Percentiles rank a stretch among this genome's conserved stretches.
Conservation (phyloP, 345 rosid genomes). For the Linum usitatissimum region DNA sequence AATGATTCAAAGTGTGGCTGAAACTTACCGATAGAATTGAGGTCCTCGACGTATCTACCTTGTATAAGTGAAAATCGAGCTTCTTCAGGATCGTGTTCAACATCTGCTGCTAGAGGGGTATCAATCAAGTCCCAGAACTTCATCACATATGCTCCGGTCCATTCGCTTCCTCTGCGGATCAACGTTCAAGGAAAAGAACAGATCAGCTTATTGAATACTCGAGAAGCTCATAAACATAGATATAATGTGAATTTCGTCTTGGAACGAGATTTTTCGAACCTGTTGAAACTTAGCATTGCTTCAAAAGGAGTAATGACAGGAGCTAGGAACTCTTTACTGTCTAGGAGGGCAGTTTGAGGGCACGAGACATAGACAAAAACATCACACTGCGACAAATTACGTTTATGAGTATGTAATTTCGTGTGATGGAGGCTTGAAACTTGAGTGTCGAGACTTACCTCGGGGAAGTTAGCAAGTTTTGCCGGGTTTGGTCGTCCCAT, state of each 20-base stretch:
- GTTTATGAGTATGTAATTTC: too few relatives aligned
- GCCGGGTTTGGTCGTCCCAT: slow-evolving; percentile 95
- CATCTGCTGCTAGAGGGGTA: slow-evolving; percentile 31
- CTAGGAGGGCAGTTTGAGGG: slow-evolving; percentile 83
- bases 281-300: slow-evolving; percentile 79
- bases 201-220: slow-evolving; percentile 3
- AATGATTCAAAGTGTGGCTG: neutral
- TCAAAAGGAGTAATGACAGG: slow-evolving; percentile 92
- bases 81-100: slow-evolving; percentile 43
- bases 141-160: slow-evolving; percentile 84
- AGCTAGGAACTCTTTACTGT: slow-evolving; percentile 83
- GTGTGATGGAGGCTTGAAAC: too few relatives aligned
- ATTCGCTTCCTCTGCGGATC: slow-evolving; percentile 57
- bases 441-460: slow-evolving; percentile 32
- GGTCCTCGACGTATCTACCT: slow-evolving; percentile 75
- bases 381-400: slow-evolving; percentile 40
- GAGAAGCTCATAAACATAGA: slow-evolving; percentile 3
- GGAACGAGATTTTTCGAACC: slow-evolving; percentile 22
- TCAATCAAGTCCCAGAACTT: slow-evolving; percentile 61
- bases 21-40: slow-evolving; percentile 32
- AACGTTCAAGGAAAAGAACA: slow-evolving; percentile 4
- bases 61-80: slow-evolving; percentile 76
- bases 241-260: neutral
- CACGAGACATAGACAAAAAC: slow-evolving; percentile 78
- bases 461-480: slow-evolving; percentile 92